A percentile compares a stretch with the other conserved stretches of the same genome.
Conservation (phyloP, 805 yeast genomes). For the Scheffersomyces spartinae region DNA sequence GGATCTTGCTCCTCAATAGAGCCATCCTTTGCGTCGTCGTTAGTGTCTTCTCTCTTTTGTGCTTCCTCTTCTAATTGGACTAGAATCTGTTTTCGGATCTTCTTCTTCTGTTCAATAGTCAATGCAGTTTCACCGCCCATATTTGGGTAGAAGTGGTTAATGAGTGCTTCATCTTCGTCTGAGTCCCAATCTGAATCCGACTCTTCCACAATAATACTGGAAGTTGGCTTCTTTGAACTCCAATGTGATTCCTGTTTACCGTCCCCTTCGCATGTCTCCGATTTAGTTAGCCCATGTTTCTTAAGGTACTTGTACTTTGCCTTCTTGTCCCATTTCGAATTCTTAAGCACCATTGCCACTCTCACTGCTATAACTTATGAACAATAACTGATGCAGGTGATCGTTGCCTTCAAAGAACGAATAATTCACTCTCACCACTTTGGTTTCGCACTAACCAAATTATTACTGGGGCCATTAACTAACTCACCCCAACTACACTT, state of each 20-base stretch:
- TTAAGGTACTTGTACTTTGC: slow-evolving; percentile 26
- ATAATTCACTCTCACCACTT: too few relatives aligned
- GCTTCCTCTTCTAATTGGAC: slow-evolving; percentile 6
- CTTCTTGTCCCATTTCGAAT: slow-evolving; percentile 33
- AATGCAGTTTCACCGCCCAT: slow-evolving; percentile 22
- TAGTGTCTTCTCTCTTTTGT: slow-evolving; percentile 5
- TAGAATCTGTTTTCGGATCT: slow-evolving; percentile 24
- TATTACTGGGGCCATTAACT: too few relatives aligned
- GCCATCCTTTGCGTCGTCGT: too few relatives aligned
- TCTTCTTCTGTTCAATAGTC: slow-evolving; percentile 21
- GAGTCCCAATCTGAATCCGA: slow-evolving; percentile 29
- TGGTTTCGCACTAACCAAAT: too few relatives aligned
- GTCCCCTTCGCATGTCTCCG: slow-evolving; percentile 5
- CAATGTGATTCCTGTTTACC: slow-evolving; percentile 17
- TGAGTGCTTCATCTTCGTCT: slow-evolving; percentile 24
- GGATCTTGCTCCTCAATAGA: too few relatives aligned
- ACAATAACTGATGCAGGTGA: too few relatives aligned
- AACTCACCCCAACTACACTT: too few relatives aligned
- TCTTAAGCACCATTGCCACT: slow-evolving; percentile 34
- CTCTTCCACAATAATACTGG: slow-evolving; percentile 13
- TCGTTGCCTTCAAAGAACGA: too few relatives aligned
- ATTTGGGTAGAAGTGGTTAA: slow-evolving; percentile 29
- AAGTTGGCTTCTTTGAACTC: slow-evolving; percentile 16
- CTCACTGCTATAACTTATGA: too few relatives aligned
- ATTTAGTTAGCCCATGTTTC: slow-evolving; percentile 25